These are phyloP conservation scores for Madurella fahalii DNA, from an alignment of 2,329 filamentous ascomycete species.

Conservation along the genomic window DNA sequence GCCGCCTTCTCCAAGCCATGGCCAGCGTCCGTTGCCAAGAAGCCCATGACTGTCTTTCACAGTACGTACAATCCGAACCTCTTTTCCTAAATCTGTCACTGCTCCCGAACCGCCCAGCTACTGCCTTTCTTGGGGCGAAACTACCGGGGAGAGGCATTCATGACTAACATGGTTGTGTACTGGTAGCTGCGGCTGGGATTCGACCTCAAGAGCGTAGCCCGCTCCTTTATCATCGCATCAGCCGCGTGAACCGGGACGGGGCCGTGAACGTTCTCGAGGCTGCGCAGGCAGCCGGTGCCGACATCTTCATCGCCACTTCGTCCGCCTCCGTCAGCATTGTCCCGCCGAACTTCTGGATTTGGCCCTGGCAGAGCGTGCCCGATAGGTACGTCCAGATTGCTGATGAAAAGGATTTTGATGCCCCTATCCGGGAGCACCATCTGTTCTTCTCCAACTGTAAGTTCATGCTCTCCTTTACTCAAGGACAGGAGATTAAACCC, in stretches of 20 bases:
- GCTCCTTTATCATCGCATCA: slow-evolving; percentile 42
- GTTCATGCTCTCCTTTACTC: not conserved
- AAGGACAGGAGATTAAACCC: not conserved
- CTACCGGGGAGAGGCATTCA: too few relatives aligned
- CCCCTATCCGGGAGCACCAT: slow-evolving; percentile 36
- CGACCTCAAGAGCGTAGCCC: slow-evolving; percentile 45
- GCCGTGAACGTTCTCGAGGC: slow-evolving; percentile 46
- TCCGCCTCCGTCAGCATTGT: slow-evolving; percentile 45
- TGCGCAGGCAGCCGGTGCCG: slow-evolving; percentile 43
- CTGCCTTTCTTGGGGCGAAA: too few relatives aligned
- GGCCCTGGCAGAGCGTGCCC: slow-evolving; percentile 41
- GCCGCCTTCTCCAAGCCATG: slow-evolving; percentile 47
- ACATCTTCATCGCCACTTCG: slow-evolving; percentile 50
- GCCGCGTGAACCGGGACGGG: slow-evolving; percentile 48
- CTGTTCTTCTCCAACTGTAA: slow-evolving; percentile 45
- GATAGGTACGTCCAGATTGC: slow-evolving; percentile 42
- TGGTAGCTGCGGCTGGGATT: slow-evolving; percentile 45
- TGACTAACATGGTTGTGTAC: not conserved
- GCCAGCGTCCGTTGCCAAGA: slow-evolving; percentile 36
- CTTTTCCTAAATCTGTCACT: not conserved
- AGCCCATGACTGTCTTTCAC: slow-evolving; percentile 55
- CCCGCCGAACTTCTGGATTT: slow-evolving; percentile 40
- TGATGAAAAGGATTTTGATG: slow-evolving; percentile 41
- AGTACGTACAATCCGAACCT: slow-evolving; percentile 22
- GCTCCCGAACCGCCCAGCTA: not conserved